Evolutionary conservation across 768 basidiomycete genomes (phyloP).

Genomic region (Auriscalpium microsporum): DNA sequence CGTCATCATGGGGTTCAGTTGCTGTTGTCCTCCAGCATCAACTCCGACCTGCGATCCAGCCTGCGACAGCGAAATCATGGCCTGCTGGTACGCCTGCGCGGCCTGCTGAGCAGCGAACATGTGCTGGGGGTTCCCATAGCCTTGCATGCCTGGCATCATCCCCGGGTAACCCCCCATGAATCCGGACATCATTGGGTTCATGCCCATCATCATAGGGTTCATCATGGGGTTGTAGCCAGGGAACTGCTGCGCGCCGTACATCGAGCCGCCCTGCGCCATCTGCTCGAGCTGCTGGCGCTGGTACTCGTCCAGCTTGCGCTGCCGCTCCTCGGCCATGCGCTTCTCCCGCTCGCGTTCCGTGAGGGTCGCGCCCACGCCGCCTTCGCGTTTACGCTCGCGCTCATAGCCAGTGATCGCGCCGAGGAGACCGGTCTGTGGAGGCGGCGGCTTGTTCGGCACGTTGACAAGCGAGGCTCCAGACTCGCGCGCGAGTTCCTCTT

Average conservation of each 20-base stretch:
- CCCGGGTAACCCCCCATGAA: constrained; percentile 40
- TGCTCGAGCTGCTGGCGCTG: constrained; percentile 88
- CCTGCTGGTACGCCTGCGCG: constrained; percentile 80
- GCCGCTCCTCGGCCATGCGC: constrained; percentile 84
- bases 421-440: constrained; percentile 89
- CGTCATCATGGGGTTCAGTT: constrained; percentile 33
- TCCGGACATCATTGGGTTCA: constrained; percentile 50
- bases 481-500: constrained; percentile 91
- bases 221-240: constrained; percentile 62
- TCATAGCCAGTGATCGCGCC: constrained; percentile 96
- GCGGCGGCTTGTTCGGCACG: constrained; percentile 91
- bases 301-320: constrained; percentile 85
- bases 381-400: constrained; percentile 87
- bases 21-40: constrained; percentile 42
- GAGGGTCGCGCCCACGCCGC: constrained; percentile 88
- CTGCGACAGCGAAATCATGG: constrained; percentile 74
- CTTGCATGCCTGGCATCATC: constrained; percentile 43
- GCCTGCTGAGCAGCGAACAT: constrained; percentile 84
- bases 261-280: constrained; percentile 69
- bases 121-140: constrained; percentile 57
- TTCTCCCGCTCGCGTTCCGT: constrained; percentile 95
- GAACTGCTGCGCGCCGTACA: constrained; percentile 50
- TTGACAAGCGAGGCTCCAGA: constrained; percentile 88
- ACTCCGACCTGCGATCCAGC: constrained; percentile 70
- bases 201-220: constrained; percentile 62